Base-by-base conservation (phyloP, 2,329 filamentous ascomycete species). In the Dactylellina leptospora region DNA sequence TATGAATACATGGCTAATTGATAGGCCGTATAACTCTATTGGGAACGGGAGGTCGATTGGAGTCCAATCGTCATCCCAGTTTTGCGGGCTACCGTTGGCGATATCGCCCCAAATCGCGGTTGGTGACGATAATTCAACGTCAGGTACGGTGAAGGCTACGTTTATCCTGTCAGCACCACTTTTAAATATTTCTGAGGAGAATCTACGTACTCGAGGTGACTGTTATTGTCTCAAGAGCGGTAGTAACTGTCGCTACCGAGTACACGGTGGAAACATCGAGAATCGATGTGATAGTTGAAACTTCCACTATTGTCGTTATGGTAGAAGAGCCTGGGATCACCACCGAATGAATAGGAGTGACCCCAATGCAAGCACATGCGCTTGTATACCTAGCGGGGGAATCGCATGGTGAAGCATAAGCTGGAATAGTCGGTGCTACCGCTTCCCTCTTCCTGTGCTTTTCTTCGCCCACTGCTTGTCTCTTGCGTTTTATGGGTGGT, bases 101-200 rank as follows among this genome's bases (percentile, higher is more conserved):
- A 18, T 13, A 27, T 58, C 54, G 20, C 54, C 54, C 11, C 22
- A 58, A 6, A 45, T 5, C 30, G 54, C 38, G n/a, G 54, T 58
- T 30, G 54, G 54, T 1, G 54, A 58, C 30, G 54, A 22, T 18
- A 58, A 38, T 13, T 28, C 18, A 33, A 33, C 30, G 30, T 6
- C 30, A 6, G 30, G 30, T 6, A 33, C 30, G 30, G 30, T 33
- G 13, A 33, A 33, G 30, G 30, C 30, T 33, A 33, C 30, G 30
- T 6, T 33, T 6, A 6, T 13, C 13, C 13, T 33, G 30, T 33
- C 13, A 33, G 13, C 13, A 33, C 13, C 30, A 33, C 30, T 33
- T 13, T 33, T 6, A 33, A 13, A 6, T 33, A 33, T 33, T 6
- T 33, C 13, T 6, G 36, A 33, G 13, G 13, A 6, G 30, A 33